Evolutionary conservation across 2,329 filamentous ascomycete genomes (phyloP).

Genomic region (Aspergillus uvarum): DNA sequence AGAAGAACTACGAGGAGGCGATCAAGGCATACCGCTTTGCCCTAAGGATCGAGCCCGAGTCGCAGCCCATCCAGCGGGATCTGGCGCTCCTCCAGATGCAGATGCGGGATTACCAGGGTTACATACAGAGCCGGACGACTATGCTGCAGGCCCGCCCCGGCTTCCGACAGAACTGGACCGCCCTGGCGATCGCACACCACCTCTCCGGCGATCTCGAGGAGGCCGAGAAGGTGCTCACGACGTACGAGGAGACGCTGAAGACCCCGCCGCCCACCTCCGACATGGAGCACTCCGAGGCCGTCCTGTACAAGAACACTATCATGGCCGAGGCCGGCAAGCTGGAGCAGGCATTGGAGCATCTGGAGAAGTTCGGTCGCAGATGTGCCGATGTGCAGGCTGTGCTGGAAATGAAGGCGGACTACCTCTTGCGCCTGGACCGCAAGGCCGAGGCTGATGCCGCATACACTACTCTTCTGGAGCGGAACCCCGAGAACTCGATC

Average conservation of each 20-base stretch:
- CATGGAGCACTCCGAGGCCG: slow-evolving; percentile 88
- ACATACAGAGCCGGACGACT: slow-evolving; percentile 80
- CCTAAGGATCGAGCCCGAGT: slow-evolving; percentile 88
- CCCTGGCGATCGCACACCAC: slow-evolving; percentile 90
- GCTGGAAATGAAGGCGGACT: slow-evolving; percentile 81
- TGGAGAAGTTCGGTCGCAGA: slow-evolving; percentile 73
- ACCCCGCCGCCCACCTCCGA: slow-evolving; percentile 72
- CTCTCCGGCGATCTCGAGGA: slow-evolving; percentile 79
- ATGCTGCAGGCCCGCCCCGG: slow-evolving; percentile 85
- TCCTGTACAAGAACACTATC: slow-evolving; percentile 91
- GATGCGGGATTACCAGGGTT: slow-evolving; percentile 93
- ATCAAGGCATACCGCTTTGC: slow-evolving; percentile 99
- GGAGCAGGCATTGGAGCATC: slow-evolving; percentile 79
- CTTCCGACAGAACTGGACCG: slow-evolving; percentile 92
- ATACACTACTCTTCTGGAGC: slow-evolving; percentile 76
- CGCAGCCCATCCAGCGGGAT: slow-evolving; percentile 88
- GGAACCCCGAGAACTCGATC: slow-evolving; percentile 81
- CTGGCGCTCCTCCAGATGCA: slow-evolving; percentile 90
- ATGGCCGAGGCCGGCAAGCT: slow-evolving; percentile 87
- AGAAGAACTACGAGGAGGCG: slow-evolving; percentile 98
- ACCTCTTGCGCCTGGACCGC: slow-evolving; percentile 72
- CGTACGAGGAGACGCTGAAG: slow-evolving; percentile 92
- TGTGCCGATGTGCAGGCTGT: slow-evolving; percentile 82
- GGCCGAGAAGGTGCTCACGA: slow-evolving; percentile 86
- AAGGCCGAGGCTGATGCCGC: slow-evolving; percentile 79